These are phyloP conservation scores for Suillus americanus DNA, from an alignment of 768 basidiomycete species.

Conservation along the genomic window DNA sequence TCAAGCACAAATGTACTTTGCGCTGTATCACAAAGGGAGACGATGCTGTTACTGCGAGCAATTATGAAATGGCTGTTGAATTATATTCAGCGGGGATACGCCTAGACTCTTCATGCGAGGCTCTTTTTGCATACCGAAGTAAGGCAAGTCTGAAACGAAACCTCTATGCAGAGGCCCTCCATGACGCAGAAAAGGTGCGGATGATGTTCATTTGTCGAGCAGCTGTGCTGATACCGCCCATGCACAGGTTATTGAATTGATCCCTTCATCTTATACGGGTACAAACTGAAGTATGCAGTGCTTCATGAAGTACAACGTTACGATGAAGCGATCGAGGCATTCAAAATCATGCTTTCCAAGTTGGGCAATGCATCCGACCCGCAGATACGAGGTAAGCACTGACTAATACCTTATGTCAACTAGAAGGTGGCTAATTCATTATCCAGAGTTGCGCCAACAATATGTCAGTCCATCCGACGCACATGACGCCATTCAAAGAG, in stretches of 20 bases:
- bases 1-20: neutral
- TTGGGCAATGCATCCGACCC: no score
- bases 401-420: neutral
- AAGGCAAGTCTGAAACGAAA: neutral
- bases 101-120: neutral
- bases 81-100: neutral
- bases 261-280: neutral
- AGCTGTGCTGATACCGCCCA: neutral
- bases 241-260: neutral
- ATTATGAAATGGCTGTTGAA: neutral
- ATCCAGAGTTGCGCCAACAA: neutral
- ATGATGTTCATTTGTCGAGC: neutral
- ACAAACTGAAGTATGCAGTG: neutral
- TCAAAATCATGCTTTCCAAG: neutral
- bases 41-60: neutral
- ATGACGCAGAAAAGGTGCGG: neutral
- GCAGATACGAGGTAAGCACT: neutral
- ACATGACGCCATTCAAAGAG: neutral
- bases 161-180: neutral
- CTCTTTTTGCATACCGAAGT: neutral
- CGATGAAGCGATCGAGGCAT: neutral
- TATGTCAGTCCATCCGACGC: neutral
- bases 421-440: neutral
- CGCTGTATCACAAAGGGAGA: neutral
- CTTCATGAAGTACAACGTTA: neutral